Conservation (phyloP, 495 filamentous ascomycete genomes). For the Lasiosphaeriaceae sp. region DNA sequence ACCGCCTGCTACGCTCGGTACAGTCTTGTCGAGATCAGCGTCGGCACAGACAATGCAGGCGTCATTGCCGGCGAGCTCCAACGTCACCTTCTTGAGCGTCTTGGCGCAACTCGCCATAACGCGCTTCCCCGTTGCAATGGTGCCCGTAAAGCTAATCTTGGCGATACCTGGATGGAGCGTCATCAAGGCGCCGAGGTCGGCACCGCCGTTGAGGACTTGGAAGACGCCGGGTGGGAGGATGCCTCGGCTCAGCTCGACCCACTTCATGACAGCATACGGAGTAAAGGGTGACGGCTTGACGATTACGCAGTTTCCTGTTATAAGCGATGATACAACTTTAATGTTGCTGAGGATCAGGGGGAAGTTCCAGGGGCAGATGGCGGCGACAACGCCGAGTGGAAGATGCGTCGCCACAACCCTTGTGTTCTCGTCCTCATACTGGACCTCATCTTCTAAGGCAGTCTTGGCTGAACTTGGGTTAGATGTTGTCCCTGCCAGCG, state of each 20-base stretch:
- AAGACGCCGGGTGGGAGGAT: conserved; percentile 65
- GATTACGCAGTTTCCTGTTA: conserved; percentile 61
- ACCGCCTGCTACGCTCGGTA: conserved; percentile 47
- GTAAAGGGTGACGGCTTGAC: conserved; percentile 64
- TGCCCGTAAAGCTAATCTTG: conserved; percentile 70
- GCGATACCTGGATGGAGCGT: conserved; percentile 56
- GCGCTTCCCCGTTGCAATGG: conserved; percentile 58
- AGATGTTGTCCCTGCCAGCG: not conserved
- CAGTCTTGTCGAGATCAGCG: conserved; percentile 58
- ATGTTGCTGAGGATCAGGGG: conserved; percentile 52
- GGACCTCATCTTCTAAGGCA: conserved; percentile 40
- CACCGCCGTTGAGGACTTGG: conserved; percentile 63
- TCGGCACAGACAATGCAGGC: conserved; percentile 62
- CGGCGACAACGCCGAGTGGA: conserved; percentile 51
- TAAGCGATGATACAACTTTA: conserved; percentile 53
- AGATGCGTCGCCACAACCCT: conserved; percentile 46
- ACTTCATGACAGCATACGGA: conserved; percentile 63
- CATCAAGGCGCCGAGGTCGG: conserved; percentile 58
- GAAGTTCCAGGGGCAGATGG: conserved; percentile 64
- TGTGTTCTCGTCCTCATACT: conserved; percentile 48
- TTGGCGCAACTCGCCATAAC: conserved; percentile 58
- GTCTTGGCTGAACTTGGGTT: conserved; percentile 23
- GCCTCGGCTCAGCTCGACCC: conserved; percentile 55
- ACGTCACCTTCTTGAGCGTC: conserved; percentile 54
- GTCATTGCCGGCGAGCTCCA: conserved; percentile 64